A percentile compares a stretch with the other conserved stretches of the same genome.
These are phyloP conservation scores for Pythium apleroticum DNA, from an alignment of 352 stramenopile species.

Conservation along the genomic window DNA sequence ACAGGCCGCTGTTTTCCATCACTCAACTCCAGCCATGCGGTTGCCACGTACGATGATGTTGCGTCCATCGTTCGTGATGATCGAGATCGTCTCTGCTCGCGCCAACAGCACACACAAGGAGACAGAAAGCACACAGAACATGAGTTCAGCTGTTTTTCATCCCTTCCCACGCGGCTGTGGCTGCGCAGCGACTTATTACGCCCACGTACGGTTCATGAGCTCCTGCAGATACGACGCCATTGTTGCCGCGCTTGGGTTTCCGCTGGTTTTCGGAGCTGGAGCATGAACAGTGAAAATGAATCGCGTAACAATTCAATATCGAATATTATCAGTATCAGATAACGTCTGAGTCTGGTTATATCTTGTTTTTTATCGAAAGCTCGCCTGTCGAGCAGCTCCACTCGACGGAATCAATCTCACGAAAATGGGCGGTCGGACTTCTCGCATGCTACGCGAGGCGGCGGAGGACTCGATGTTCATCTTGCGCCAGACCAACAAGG, in stretches of 20 bases:
- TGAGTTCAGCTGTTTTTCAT: not conserved
- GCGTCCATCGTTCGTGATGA: slow-evolving; percentile 94
- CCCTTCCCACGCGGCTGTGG: not conserved
- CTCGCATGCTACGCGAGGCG: slow-evolving; percentile 77
- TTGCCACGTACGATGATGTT: slow-evolving; percentile 87
- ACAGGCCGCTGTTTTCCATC: not conserved
- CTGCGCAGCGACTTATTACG: not conserved
- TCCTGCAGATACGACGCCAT: slow-evolving; percentile 87
- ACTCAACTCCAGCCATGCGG: not conserved
- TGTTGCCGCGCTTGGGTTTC: slow-evolving; percentile 17
- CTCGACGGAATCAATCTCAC: not conserved
- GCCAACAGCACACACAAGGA: not conserved
- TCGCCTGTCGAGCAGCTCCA: not conserved
- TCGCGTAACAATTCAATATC: slow-evolving; percentile 28
- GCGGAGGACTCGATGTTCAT: slow-evolving; percentile 81
- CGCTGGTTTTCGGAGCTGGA: not conserved
- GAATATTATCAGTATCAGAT: slow-evolving; percentile 10
- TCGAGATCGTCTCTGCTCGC: slow-evolving; percentile 82
- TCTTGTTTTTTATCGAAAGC: not conserved
- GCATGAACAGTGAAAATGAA: slow-evolving; percentile 24
- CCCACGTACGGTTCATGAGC: slow-evolving; percentile 75
- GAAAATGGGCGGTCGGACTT: slow-evolving; percentile 76
- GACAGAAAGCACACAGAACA: not conserved
- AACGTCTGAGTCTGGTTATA: slow-evolving; percentile 23
- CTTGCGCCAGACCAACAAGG: slow-evolving; percentile 69